These are phyloP conservation scores for Lablab purpureus DNA, from an alignment of 306 rosid genomes.

Conservation along the genomic window DNA sequence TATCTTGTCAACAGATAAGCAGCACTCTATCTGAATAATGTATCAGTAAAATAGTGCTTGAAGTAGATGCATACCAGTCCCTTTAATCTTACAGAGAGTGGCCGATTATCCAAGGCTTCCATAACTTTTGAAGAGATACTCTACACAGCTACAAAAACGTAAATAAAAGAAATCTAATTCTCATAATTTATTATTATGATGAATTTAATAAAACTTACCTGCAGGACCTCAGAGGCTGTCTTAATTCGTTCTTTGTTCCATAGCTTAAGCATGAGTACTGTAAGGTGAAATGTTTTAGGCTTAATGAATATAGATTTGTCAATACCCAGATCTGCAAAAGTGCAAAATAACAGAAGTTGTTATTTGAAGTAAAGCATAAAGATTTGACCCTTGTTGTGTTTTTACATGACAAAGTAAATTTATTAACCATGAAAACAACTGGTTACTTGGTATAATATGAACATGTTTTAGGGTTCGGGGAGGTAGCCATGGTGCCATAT, in stretches of 20 bases:
- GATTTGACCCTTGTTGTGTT: slow-evolving; percentile 24
- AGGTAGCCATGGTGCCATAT: slow-evolving; percentile 11
- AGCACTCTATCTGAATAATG: slow-evolving; percentile 22
- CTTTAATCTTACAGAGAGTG: slow-evolving; percentile 70
- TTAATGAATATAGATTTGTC: slow-evolving; percentile 86
- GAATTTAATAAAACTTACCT: slow-evolving; percentile 52
- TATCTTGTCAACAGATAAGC: slow-evolving; percentile 26
- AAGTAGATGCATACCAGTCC: slow-evolving; percentile 75
- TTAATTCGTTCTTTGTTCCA: slow-evolving; percentile 89
- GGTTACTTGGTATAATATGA: slow-evolving; percentile 33
- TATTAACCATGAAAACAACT: slow-evolving; percentile 22
- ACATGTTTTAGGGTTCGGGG: background rate
- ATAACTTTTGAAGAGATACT: slow-evolving; percentile 72
- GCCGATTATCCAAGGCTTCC: slow-evolving; percentile 80
- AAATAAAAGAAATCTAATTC: slow-evolving; percentile 42
- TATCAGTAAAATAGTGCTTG: slow-evolving; percentile 13
- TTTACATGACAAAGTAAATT: slow-evolving; percentile 27
- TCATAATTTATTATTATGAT: slow-evolving; percentile 29
- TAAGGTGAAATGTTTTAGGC: slow-evolving; percentile 88
- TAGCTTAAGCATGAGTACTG: slow-evolving; percentile 92
- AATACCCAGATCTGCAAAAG: slow-evolving; percentile 66
- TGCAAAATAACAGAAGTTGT: background rate
- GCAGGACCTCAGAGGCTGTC: slow-evolving; percentile 79
- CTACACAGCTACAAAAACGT: slow-evolving; percentile 55
- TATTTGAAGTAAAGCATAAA: slow-evolving; percentile 21